These are phyloP conservation scores for Pseudonitzschia multiseries DNA, from an alignment of 108 stramenopile genomes.

Conservation along the genomic window DNA sequence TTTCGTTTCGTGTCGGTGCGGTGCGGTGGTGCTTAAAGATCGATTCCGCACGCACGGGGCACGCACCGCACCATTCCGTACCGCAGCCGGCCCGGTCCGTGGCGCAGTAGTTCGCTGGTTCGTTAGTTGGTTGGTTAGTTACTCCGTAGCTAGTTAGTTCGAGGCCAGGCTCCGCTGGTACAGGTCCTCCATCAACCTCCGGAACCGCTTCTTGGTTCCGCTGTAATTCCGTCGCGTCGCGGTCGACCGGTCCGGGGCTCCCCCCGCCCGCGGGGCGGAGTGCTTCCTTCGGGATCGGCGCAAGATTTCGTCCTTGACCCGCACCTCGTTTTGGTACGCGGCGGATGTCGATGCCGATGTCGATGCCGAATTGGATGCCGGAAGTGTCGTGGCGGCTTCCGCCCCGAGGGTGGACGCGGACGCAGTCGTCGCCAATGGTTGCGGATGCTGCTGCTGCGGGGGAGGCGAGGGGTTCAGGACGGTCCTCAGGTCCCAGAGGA, in stretches of 20 bases:
- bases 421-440: not conserved
- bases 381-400: not conserved
- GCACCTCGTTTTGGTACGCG: not conserved
- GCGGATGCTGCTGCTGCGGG: not conserved
- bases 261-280: not conserved
- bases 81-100: no score
- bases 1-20: no score
- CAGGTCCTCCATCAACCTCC: not conserved
- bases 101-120: no score
- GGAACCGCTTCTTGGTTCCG: not conserved
- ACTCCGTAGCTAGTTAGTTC: not conserved
- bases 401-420: not conserved
- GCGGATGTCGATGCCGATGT: not conserved
- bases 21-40: no score
- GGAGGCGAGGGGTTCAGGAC: not conserved
- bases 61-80: no score
- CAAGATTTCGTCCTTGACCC: not conserved
- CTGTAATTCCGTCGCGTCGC: not conserved
- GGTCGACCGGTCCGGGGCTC: not conserved
- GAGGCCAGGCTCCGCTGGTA: not conserved
- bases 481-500: constrained; percentile 49
- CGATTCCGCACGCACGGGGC: no score
- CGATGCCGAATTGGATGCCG: not conserved
- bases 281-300: constrained; percentile 1
- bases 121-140: no score